Evolutionary conservation across 805 yeast genomes (phyloP).

Genomic region (Wickerhamiella brachini): DNA sequence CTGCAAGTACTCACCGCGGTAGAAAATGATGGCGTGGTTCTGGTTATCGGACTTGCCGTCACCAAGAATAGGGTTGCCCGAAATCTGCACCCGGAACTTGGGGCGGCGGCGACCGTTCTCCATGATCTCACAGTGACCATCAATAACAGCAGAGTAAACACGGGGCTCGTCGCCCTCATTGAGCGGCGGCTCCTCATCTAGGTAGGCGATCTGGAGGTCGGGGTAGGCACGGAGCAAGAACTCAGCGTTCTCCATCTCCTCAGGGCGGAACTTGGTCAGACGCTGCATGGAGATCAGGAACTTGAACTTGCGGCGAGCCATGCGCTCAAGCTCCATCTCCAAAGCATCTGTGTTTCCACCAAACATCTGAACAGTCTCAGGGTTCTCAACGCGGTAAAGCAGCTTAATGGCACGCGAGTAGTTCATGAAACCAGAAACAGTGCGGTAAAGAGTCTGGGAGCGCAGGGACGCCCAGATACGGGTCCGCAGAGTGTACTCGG

Average conservation of each 20-base stretch:
- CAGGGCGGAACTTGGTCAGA: slow-evolving; percentile 44
- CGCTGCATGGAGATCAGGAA: slow-evolving; percentile 84
- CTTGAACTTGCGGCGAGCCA: slow-evolving; percentile 70
- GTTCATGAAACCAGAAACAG: slow-evolving; percentile 97
- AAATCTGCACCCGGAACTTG: slow-evolving; percentile 50
- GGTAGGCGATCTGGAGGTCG: slow-evolving; percentile 62
- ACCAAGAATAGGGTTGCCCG: slow-evolving; percentile 91
- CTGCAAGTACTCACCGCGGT: slow-evolving; percentile 90
- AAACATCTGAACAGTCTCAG: slow-evolving; percentile 91
- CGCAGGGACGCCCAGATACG: slow-evolving; percentile 98
- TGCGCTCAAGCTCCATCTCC: slow-evolving; percentile 81
- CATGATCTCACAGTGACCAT: slow-evolving; percentile 42
- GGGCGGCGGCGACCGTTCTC: slow-evolving; percentile 50
- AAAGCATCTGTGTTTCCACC: slow-evolving; percentile 97
- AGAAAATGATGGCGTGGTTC: slow-evolving; percentile 72
- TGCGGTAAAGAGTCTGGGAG: slow-evolving; percentile 91
- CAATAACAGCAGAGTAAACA: slow-evolving; percentile 55
- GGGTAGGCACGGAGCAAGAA: slow-evolving; percentile 63
- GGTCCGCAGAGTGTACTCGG: slow-evolving; percentile 89
- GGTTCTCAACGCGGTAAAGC: slow-evolving; percentile 87
- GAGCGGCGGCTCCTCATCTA: slow-evolving; percentile 71
- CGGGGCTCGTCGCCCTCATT: slow-evolving; percentile 34
- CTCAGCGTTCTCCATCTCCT: slow-evolving; percentile 56
- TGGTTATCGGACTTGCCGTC: slow-evolving; percentile 97
- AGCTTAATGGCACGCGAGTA: slow-evolving; percentile 92